phyloP scores from a whole-genome alignment of 192 early-diverging fungal species.

The Coemansia sp. region DNA sequence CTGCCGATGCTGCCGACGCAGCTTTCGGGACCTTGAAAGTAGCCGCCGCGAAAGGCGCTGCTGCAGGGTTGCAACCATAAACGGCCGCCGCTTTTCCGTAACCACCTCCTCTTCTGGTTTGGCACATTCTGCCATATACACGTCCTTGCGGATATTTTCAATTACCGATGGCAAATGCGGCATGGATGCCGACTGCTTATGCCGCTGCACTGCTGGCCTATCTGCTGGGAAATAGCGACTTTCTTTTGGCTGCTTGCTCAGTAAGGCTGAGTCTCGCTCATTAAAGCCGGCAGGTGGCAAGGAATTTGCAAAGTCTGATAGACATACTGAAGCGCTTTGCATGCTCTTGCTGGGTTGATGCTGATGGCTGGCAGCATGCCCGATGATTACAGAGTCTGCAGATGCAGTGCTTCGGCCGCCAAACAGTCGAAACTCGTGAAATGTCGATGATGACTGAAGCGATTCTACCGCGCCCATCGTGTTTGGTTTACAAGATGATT shows the following conservation, averaged over 20 bases:
- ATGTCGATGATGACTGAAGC: slow-evolving; percentile 16
- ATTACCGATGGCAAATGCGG: slow-evolving; percentile 1
- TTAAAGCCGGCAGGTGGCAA: too few relatives aligned
- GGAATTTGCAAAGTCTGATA: not conserved
- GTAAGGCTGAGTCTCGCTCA: too few relatives aligned
- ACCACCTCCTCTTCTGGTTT: not conserved
- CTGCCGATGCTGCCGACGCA: not conserved
- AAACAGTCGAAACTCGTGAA: slow-evolving; percentile 18
- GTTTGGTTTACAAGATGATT: slow-evolving; percentile 1
- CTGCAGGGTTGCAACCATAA: not conserved
- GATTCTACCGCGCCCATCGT: slow-evolving; percentile 46
- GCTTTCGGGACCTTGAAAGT: not conserved
- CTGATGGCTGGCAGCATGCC: too few relatives aligned
- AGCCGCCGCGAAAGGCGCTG: not conserved
- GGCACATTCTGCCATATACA: not conserved
- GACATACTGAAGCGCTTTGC: slow-evolving; percentile 20
- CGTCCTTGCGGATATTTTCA: not conserved
- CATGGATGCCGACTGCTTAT: slow-evolving; percentile 1
- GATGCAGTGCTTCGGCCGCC: slow-evolving; percentile 3
- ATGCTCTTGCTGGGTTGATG: not conserved
- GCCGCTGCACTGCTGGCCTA: too few relatives aligned
- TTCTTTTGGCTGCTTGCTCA: too few relatives aligned
- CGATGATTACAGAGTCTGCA: not conserved
- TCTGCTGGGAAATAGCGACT: too few relatives aligned
- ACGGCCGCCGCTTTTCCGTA: not conserved